Evolutionary conservation across 441 rosid species (phyloP).

Genomic region (Cnidoscolus chayamansa): DNA sequence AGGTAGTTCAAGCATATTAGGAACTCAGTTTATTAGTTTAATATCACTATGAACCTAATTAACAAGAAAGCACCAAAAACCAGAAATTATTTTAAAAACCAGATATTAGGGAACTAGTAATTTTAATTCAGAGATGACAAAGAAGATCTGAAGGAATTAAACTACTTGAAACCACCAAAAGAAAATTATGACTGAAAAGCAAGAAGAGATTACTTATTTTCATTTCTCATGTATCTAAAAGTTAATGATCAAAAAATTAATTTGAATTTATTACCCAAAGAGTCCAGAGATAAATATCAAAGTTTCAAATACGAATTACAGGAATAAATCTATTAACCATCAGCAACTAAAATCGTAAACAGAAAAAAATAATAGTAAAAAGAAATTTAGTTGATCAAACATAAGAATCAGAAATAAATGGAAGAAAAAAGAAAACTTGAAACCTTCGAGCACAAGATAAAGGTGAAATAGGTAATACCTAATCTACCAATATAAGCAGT

Average conservation of each 20-base stretch:
- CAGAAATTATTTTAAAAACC: background rate
- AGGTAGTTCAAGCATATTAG: background rate
- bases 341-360: background rate
- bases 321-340: background rate
- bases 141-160: background rate
- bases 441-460: conserved; percentile 7
- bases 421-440: background rate
- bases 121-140: background rate
- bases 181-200: background rate
- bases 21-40: background rate
- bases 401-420: background rate
- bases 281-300: background rate
- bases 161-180: background rate
- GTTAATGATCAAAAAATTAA: background rate
- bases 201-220: background rate
- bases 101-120: background rate
- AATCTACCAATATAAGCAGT: conserved; percentile 96
- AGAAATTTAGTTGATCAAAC: background rate
- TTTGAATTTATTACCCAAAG: background rate
- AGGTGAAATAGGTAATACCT: conserved; percentile 40
- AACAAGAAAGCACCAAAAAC: background rate
- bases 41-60: background rate
- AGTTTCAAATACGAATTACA: background rate
- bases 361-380: background rate
- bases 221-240: background rate